Evolutionary conservation across 2,329 filamentous ascomycete genomes (phyloP).

Genomic region (Harringtonia lauricola): DNA sequence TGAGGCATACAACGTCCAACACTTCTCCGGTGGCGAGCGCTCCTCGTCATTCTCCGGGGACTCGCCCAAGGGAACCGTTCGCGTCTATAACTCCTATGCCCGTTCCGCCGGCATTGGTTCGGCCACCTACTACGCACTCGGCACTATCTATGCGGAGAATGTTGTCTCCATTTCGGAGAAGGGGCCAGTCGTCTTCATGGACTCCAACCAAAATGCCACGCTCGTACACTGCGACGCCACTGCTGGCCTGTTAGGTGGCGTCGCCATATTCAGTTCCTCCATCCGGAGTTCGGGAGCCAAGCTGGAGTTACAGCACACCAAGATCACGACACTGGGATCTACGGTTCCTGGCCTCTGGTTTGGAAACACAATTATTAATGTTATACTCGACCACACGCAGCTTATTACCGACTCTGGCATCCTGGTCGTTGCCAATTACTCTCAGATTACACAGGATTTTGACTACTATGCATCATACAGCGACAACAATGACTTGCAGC

Average conservation of each 20-base stretch:
- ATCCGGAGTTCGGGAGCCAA: neutral
- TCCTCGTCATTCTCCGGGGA: slow-evolving; percentile 8
- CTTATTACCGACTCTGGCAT: slow-evolving; percentile 1
- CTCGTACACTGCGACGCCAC: slow-evolving; percentile 5
- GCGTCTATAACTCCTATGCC: slow-evolving; percentile 4
- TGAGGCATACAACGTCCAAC: slow-evolving; percentile 1
- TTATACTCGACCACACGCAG: neutral
- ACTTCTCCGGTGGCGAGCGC: slow-evolving; percentile 5
- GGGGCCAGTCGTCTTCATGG: slow-evolving; percentile 6
- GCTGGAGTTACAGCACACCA: neutral
- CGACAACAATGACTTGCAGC: slow-evolving; percentile 5
- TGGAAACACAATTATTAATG: slow-evolving; percentile 6
- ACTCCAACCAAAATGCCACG: slow-evolving; percentile 3
- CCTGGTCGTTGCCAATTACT: slow-evolving; percentile 6
- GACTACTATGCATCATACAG: slow-evolving; percentile 6
- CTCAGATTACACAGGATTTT: slow-evolving; percentile 8
- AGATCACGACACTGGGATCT: neutral
- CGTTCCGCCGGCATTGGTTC: slow-evolving; percentile 4
- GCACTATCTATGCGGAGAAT: slow-evolving; percentile 5
- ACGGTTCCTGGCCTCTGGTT: slow-evolving; percentile 7
- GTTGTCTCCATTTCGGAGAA: slow-evolving; percentile 1
- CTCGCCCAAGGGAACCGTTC: slow-evolving; percentile 2
- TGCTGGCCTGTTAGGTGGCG: slow-evolving; percentile 6
- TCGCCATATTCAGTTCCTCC: slow-evolving; percentile 4
- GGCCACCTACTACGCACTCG: slow-evolving; percentile 6